Evolutionary conservation across 768 basidiomycete species (phyloP).

Genomic region (Rhizopogon vinicolor): DNA sequence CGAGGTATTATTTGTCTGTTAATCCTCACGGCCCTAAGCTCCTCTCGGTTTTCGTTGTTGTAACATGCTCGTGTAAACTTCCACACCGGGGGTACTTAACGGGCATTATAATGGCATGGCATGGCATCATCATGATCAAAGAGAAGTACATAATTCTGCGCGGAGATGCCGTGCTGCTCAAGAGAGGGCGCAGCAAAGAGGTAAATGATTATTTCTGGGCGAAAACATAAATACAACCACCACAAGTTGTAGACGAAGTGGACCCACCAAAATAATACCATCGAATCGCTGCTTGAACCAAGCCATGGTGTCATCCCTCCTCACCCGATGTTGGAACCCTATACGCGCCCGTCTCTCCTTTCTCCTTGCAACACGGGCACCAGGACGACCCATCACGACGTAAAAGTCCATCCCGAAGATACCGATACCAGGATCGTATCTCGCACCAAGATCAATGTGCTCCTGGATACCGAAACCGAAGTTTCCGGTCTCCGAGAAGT

Average conservation of each 20-base stretch:
- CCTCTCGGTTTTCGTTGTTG: too few species aligned
- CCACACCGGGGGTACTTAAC: too few species aligned
- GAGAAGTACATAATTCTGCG: too few species aligned
- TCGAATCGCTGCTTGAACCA: slow-evolving; percentile 99
- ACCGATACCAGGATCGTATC: slow-evolving; percentile 98
- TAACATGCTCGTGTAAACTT: too few species aligned
- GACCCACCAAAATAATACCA: slow-evolving; percentile 87
- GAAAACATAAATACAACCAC: not conserved
- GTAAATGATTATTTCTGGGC: not conserved
- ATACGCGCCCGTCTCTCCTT: slow-evolving; percentile 85
- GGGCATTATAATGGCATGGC: too few species aligned
- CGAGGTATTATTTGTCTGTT: too few species aligned
- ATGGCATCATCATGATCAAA: too few species aligned
- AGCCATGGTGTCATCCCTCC: slow-evolving; percentile 93
- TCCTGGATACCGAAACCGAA: slow-evolving; percentile 99
- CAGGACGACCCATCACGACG: slow-evolving; percentile 96
- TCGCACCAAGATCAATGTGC: slow-evolving; percentile 98
- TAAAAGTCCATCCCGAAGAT: slow-evolving; percentile 99
- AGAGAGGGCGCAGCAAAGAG: not conserved
- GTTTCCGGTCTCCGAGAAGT: slow-evolving; percentile 99
- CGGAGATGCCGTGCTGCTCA: slow-evolving; percentile 1
- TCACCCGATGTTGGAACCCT: slow-evolving; percentile 86
- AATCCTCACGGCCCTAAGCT: too few species aligned
- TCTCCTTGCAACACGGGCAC: slow-evolving; percentile 85
- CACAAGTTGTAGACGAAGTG: not conserved